Evolutionary conservation across 75 land plant species (phyloP), one percentile per base, ranked within the genome.

Genomic region (Azolla pinnata): DNA sequence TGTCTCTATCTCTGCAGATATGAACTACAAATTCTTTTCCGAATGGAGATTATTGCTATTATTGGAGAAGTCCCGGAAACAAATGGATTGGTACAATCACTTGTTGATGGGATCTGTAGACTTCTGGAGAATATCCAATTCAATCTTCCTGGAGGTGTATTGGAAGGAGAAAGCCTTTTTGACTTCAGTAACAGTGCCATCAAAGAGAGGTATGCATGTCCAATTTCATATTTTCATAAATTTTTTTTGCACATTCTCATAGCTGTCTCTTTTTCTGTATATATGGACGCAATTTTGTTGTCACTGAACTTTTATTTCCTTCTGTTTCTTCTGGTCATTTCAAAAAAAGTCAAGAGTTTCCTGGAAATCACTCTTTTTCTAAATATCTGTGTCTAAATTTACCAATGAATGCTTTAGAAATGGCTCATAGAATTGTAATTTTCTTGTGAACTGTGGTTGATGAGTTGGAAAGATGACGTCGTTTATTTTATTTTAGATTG

Each of bases 21-120:
- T 72, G 84, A 89, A 54, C 46, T 86, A 64, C 96, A 89, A 60
- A 81, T 89, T 1, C 66, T 80, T 12, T 79, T 89, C 67, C 73
- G 90, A 12, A 78, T 89, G 86, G 96, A 89, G 67, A 80, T 89
- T 27, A 64, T 86, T 9, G 58, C 44, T 18, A 75, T 82, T 46
- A 66, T 45, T 32, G n/a, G 59, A 54, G 57, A 62, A 31, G 46
- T 14, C 9, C 29, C 63, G 35, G 60, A 68, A 55, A 49, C 65
- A 31, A 69, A 75, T 29, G 38, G 64, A 40, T 40, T 31, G 28
- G 77, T 65, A 42, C 76, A 69, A 25, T 75, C 73, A 54, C 64
- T 83, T 21, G 56, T 81, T 32, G 82, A 81, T 66, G 87, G 86
- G 46, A 86, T 83, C 20, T 86, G 96, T 66, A 67, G 49, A 19